Percentiles rank a stretch among this genome's conserved stretches.
These are phyloP conservation scores for Sambucus nigra DNA, from an alignment of 129 eudicot species.

Conservation along the genomic window DNA sequence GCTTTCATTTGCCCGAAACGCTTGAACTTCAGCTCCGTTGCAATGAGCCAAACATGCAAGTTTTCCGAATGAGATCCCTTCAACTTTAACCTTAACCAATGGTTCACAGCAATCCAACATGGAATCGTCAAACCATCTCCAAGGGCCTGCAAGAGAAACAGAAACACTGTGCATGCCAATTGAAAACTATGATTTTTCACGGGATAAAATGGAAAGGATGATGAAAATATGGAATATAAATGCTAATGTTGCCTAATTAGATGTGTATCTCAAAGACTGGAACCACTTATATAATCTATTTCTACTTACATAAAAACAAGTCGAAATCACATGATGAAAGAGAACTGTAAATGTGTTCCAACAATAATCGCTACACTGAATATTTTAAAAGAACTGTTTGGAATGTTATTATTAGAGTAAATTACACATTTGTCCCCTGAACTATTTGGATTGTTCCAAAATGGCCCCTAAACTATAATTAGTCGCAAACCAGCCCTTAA, in stretches of 20 bases:
- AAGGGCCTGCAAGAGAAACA: background rate
- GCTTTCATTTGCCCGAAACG: constrained; percentile 4
- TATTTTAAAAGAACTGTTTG: too few species aligned
- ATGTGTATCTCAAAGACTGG: background rate
- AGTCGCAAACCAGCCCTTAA: too few species aligned
- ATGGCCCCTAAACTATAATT: too few species aligned
- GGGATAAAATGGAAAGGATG: background rate
- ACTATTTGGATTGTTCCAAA: too few species aligned
- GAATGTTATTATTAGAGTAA: too few species aligned
- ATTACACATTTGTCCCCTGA: too few species aligned
- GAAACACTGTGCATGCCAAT: background rate
- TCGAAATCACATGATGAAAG: too few species aligned
- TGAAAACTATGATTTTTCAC: background rate
- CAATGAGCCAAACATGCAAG: constrained; percentile 4
- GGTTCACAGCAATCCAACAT: constrained; percentile 5
- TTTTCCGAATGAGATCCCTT: constrained; percentile 2
- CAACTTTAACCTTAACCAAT: background rate
- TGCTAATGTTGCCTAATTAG: background rate
- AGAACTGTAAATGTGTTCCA: too few species aligned
- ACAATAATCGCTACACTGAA: too few species aligned
- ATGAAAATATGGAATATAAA: background rate
- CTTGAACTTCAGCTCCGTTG: background rate
- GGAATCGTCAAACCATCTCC: constrained; percentile 4
- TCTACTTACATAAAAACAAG: background rate
- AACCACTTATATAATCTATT: background rate